Percentiles rank a stretch among this genome's conserved stretches.
Evolutionary conservation across 345 rosid genomes (phyloP).

Genomic region (Raphanus sativus): DNA sequence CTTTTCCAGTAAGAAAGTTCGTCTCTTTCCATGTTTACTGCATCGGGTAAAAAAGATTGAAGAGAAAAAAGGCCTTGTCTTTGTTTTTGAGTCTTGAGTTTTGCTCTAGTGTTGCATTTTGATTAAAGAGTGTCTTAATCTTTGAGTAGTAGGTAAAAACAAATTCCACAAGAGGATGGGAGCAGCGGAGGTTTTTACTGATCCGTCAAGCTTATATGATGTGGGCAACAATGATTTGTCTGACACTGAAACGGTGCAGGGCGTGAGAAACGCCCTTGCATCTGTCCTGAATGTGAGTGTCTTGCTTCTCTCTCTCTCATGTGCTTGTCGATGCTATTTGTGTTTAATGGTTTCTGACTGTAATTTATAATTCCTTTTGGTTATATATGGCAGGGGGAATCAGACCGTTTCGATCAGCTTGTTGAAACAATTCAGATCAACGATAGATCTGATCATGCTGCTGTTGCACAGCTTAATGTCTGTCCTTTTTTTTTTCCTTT

Average conservation of each 20-base stretch:
- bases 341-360: slow-evolving; percentile 9
- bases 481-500: neutral
- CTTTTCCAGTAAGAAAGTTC: too few relatives aligned
- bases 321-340: neutral
- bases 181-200: slow-evolving; percentile 21
- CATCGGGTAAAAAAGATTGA: too few relatives aligned
- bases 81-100: neutral
- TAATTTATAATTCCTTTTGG: neutral
- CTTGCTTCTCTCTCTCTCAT: neutral
- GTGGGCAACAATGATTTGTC: slow-evolving; percentile 41
- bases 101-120: neutral
- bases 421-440: slow-evolving; percentile 58
- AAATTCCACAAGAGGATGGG: slow-evolving; percentile 15
- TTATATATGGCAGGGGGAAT: slow-evolving; percentile 50
- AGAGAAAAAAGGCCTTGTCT: too few relatives aligned
- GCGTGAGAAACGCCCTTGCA: slow-evolving; percentile 55
- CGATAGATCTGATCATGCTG: slow-evolving; percentile 46
- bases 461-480: slow-evolving; percentile 82
- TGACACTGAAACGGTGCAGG: slow-evolving; percentile 50
- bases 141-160: neutral
- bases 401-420: slow-evolving; percentile 56
- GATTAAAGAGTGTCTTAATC: neutral
- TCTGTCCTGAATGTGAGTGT: slow-evolving; percentile 44
- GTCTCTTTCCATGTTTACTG: too few relatives aligned
- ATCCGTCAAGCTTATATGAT: slow-evolving; percentile 11